Evolutionary conservation across 2,329 filamentous ascomycete species (phyloP), one percentile per base, ranked within the genome.

Genomic region (Aureobasidium namibiae): DNA sequence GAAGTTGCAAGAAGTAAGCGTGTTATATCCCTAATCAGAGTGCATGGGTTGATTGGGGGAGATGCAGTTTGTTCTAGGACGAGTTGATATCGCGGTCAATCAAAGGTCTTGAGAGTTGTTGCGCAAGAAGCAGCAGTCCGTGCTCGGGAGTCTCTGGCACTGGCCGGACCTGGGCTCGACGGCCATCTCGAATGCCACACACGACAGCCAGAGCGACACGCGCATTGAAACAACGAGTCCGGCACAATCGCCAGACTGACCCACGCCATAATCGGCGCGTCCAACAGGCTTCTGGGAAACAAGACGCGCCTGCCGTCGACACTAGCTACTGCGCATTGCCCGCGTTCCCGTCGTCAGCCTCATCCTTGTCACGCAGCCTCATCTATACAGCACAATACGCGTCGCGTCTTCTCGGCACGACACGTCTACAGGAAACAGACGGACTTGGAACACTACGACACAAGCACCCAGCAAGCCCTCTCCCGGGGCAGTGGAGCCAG

Each of bases 401-500:
- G 54, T 57, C 54, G 54, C 54, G 54, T 48, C 54, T 23, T 13
- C n/a, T 34, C 18, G 54, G 7, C 54, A 26, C 54, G 54, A n/a
- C 41, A 23, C 31, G 33, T n/a, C 31, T n/a, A 39, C 21, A 39
- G 4, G 23, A 7, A 23, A 24, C 24, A 41, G 36, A 26, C 36
- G 50, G 24, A 26, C 50, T 54, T 46, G 53, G 46, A 39, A 36
- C 53, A 48, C 23, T 42, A 39, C 54, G 33, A 44, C 39, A 45
- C 39, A 34, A n/a, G 18, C 52, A 16, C 16, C 42, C 39, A 26
- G 21, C 34, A 24, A 46, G 41, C n/a, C n/a, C n/a, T n/a, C 41
- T 31, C 41, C 39, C 31, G 10, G 59, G 45, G 52, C 52, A 36
- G 41, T 38, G 59, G 59, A 61, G 59, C 33, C 24, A 49, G 52